Conservation (phyloP, 148 eudicot genomes). For the Fagopyrum esculentum region DNA sequence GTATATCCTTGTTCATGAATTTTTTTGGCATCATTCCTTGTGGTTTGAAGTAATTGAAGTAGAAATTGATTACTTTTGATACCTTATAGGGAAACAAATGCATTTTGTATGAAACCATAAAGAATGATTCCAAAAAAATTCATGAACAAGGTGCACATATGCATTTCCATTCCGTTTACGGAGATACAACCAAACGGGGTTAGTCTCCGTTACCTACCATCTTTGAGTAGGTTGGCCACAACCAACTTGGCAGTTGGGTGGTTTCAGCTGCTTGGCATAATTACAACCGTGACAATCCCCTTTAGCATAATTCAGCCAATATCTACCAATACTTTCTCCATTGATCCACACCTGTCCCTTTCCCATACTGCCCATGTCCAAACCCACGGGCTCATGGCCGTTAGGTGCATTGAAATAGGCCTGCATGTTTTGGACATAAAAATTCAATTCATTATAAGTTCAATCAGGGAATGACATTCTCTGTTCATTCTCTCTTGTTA, state of each 20-base stretch:
- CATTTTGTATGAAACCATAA: too few relatives aligned
- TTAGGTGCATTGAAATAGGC: conserved; percentile 75
- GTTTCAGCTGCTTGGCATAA: conserved; percentile 51
- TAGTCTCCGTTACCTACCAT: conserved; percentile 34
- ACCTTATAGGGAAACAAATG: too few relatives aligned
- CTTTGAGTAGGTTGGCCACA: conserved; percentile 87
- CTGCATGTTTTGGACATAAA: conserved; percentile 24
- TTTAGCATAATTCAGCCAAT: conserved; percentile 62
- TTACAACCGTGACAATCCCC: conserved; percentile 70
- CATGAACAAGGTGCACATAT: too few relatives aligned
- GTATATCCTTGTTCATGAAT: too few relatives aligned
- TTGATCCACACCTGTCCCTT: conserved; percentile 95
- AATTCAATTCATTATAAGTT: background rate
- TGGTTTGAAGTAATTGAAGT: too few relatives aligned
- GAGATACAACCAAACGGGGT: too few relatives aligned
- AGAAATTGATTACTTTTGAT: too few relatives aligned
- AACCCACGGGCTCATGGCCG: conserved; percentile 80
- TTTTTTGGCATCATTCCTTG: too few relatives aligned
- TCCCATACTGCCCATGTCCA: conserved; percentile 97
- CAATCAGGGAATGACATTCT: background rate
- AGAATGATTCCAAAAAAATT: too few relatives aligned
- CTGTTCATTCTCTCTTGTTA: conserved; percentile 14
- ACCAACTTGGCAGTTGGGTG: conserved; percentile 74
- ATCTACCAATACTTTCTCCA: conserved; percentile 87
- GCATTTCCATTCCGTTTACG: too few relatives aligned